These are phyloP conservation scores for Penicillium silybi DNA, from an alignment of 495 filamentous ascomycete species.

Conservation along the genomic window DNA sequence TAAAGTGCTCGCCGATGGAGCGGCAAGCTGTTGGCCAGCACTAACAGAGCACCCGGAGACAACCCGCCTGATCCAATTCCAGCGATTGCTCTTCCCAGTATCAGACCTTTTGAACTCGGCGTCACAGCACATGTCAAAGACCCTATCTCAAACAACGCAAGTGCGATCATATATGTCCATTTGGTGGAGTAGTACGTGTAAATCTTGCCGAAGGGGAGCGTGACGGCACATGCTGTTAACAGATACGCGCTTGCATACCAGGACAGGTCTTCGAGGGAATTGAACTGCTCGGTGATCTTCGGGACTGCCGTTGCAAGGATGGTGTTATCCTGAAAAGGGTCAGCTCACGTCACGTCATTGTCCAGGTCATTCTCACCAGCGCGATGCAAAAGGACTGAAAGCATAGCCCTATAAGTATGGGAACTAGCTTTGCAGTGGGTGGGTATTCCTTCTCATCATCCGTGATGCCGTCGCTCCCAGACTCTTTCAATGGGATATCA, in stretches of 20 bases:
- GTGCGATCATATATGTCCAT: constrained; percentile 65
- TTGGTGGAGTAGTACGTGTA: constrained; percentile 79
- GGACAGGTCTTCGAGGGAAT: constrained; percentile 68
- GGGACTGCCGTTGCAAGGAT: constrained; percentile 87
- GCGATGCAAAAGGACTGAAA: constrained; percentile 64
- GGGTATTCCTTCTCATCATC: constrained; percentile 49
- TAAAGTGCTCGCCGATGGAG: constrained; percentile 67
- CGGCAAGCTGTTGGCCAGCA: constrained; percentile 74
- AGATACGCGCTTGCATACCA: constrained; percentile 75
- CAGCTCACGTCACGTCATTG: neutral
- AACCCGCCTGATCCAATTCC: constrained; percentile 79
- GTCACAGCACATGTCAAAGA: constrained; percentile 75
- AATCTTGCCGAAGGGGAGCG: constrained; percentile 71
- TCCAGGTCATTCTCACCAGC: constrained; percentile 38
- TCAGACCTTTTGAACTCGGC: constrained; percentile 68
- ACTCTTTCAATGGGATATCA: constrained; percentile 22
- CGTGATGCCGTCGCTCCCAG: constrained; percentile 5
- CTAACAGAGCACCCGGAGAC: constrained; percentile 75
- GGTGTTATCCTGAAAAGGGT: constrained; percentile 56
- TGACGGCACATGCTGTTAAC: constrained; percentile 68
- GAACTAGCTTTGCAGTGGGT: constrained; percentile 41
- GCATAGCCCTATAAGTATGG: constrained; percentile 57
- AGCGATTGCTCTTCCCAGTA: constrained; percentile 80
- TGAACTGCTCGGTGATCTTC: constrained; percentile 75
- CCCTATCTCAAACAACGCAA: constrained; percentile 78